Evolutionary conservation across 2,329 filamentous ascomycete genomes (phyloP).

Genomic region (Diaporthe sp.): DNA sequence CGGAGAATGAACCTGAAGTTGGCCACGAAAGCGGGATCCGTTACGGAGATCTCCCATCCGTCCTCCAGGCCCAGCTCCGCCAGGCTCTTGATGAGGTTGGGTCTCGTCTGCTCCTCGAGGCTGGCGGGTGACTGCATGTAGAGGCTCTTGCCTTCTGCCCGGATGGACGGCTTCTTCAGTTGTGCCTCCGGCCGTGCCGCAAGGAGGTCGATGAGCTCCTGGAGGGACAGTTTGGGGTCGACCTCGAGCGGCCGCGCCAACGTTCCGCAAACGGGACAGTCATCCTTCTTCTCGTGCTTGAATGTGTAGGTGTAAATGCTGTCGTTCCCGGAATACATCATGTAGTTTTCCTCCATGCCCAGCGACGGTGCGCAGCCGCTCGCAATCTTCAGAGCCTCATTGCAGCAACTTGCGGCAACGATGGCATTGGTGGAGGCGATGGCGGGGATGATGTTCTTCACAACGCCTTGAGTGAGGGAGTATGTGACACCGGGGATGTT

Average conservation of each 20-base stretch:
- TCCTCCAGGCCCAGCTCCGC: slow-evolving; percentile 78
- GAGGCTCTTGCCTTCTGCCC: slow-evolving; percentile 83
- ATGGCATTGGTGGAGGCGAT: slow-evolving; percentile 99
- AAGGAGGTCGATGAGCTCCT: slow-evolving; percentile 88
- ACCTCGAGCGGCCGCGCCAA: slow-evolving; percentile 81
- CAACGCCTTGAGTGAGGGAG: slow-evolving; percentile 93
- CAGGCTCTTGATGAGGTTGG: slow-evolving; percentile 85
- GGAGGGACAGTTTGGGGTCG: slow-evolving; percentile 78
- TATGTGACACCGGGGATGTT: slow-evolving; percentile 95
- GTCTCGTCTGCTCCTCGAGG: slow-evolving; percentile 85
- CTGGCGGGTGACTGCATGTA: slow-evolving; percentile 90
- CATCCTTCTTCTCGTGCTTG: slow-evolving; percentile 91
- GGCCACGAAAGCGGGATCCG: slow-evolving; percentile 88
- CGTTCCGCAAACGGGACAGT: slow-evolving; percentile 95
- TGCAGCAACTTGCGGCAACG: slow-evolving; percentile 94
- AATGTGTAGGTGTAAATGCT: slow-evolving; percentile 98
- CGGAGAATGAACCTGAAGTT: slow-evolving; percentile 70
- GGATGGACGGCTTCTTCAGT: slow-evolving; percentile 91
- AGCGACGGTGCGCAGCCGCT: slow-evolving; percentile 86
- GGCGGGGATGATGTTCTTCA: slow-evolving; percentile 99
- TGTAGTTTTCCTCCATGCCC: slow-evolving; percentile 88
- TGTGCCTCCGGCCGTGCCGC: slow-evolving; percentile 89
- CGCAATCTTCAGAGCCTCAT: slow-evolving; percentile 95
- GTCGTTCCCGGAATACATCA: slow-evolving; percentile 99
- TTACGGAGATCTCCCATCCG: slow-evolving; percentile 91